Conservation (phyloP, 1,284 basidiomycete species). For the Rhodotorula mucilaginosa region DNA sequence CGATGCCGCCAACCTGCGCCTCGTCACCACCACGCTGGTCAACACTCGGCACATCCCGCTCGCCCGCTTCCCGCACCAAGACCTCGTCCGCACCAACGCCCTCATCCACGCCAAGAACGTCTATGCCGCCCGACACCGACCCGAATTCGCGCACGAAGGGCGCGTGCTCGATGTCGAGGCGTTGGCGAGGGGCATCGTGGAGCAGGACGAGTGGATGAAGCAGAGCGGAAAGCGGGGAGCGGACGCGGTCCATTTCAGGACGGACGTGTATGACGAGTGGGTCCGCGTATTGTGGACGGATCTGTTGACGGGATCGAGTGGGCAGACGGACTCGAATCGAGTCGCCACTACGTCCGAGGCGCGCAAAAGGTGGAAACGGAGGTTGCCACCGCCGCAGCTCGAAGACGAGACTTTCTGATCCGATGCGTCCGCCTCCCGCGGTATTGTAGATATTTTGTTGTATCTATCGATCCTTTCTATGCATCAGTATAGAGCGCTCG, state of each 20-base stretch:
- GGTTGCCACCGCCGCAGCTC: neutral
- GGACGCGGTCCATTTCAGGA: constrained; percentile 36
- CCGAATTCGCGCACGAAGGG: constrained; percentile 7
- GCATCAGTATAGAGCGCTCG: no score
- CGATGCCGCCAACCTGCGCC: constrained; percentile 13
- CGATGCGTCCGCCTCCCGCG: neutral
- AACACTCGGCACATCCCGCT: constrained; percentile 34
- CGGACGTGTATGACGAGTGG: constrained; percentile 35
- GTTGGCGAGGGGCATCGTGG: constrained; percentile 29
- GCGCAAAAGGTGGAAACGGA: constrained; percentile 16
- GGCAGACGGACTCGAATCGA: neutral
- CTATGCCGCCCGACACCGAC: neutral
- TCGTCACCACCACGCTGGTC: constrained; percentile 34
- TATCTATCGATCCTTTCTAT: neutral
- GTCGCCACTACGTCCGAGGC: neutral
- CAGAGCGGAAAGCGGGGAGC: constrained; percentile 3
- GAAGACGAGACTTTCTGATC: neutral
- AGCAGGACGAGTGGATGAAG: constrained; percentile 26
- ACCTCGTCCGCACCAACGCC: constrained; percentile 33
- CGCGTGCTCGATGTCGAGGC: constrained; percentile 28
- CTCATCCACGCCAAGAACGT: constrained; percentile 31
- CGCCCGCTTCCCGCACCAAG: constrained; percentile 36
- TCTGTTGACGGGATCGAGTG: neutral
- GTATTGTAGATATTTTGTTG: neutral
- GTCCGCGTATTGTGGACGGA: constrained; percentile 33